These are phyloP conservation scores for Neurospora intermedia DNA, from an alignment of 495 filamentous ascomycete species.

Conservation along the genomic window DNA sequence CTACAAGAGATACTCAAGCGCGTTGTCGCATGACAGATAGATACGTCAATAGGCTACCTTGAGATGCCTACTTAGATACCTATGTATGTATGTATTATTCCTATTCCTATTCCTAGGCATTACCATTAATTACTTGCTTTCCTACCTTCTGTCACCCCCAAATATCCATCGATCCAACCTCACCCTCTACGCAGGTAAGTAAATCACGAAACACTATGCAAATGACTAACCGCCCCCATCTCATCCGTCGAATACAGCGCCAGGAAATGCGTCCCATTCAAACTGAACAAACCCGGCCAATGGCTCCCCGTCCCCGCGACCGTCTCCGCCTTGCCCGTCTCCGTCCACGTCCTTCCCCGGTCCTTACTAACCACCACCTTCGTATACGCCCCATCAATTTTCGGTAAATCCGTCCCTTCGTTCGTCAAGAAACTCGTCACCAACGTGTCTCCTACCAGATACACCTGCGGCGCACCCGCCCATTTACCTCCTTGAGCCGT, in stretches of 20 bases:
- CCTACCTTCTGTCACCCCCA: neutral
- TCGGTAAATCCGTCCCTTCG: slow-evolving; percentile 30
- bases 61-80: too few species aligned
- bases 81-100: too few species aligned
- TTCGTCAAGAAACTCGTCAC: slow-evolving; percentile 54
- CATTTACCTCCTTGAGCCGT: slow-evolving; percentile 27
- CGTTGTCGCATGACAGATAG: too few species aligned
- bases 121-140: neutral
- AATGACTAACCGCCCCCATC: slow-evolving; percentile 16
- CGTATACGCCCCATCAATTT: slow-evolving; percentile 18
- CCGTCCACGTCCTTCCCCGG: slow-evolving; percentile 1
- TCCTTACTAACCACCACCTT: slow-evolving; percentile 1
- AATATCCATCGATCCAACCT: neutral
- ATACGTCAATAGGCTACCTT: too few species aligned
- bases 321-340: slow-evolving; percentile 9
- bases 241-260: slow-evolving; percentile 28
- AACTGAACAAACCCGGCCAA: slow-evolving; percentile 34
- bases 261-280: slow-evolving; percentile 25
- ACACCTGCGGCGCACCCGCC: slow-evolving; percentile 49
- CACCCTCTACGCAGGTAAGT: fast-evolving
- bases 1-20: too few species aligned
- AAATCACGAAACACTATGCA: neutral
- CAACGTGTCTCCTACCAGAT: slow-evolving; percentile 45
- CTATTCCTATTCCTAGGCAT: too few species aligned
- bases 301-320: slow-evolving; percentile 23